These are phyloP conservation scores for Astrothelium subdiscretum DNA, from an alignment of 495 filamentous ascomycete genomes.

Conservation along the genomic window DNA sequence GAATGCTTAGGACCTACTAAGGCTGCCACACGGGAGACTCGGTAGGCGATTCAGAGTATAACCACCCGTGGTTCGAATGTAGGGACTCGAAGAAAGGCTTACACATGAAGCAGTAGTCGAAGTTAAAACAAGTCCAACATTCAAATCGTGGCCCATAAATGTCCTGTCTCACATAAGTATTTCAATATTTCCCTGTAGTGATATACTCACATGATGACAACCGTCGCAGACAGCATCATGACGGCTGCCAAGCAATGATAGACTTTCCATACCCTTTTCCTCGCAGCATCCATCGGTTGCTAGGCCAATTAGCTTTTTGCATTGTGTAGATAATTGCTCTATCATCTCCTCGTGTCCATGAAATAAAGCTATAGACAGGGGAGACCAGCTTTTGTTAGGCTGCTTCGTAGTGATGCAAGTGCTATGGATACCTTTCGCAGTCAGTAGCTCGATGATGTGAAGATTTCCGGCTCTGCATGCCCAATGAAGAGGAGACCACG, in stretches of 20 bases:
- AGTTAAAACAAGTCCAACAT: not conserved
- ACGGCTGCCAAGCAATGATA: not conserved
- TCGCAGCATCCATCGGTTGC: too few species aligned
- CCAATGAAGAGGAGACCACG: conserved; percentile 1
- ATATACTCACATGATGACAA: not conserved
- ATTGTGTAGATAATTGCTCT: not conserved
- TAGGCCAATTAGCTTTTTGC: not conserved
- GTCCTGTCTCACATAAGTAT: not conserved
- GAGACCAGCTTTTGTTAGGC: not conserved
- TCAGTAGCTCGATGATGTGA: not conserved
- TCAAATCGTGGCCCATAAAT: not conserved
- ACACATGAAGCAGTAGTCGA: not conserved
- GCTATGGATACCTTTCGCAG: not conserved
- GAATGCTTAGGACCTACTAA: too few species aligned
- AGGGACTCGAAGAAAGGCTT: not conserved
- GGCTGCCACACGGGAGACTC: too few species aligned
- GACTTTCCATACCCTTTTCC: not conserved
- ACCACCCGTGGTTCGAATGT: not conserved
- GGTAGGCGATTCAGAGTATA: too few species aligned
- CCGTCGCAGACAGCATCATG: not conserved
- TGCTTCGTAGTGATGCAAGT: not conserved
- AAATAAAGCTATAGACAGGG: not conserved
- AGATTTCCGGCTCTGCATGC: not conserved
- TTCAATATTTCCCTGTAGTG: not conserved
- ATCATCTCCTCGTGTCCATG: not conserved